Evolutionary conservation across 2,329 filamentous ascomycete genomes (phyloP).

Genomic region (Allantophomopsis cytisporea): DNA sequence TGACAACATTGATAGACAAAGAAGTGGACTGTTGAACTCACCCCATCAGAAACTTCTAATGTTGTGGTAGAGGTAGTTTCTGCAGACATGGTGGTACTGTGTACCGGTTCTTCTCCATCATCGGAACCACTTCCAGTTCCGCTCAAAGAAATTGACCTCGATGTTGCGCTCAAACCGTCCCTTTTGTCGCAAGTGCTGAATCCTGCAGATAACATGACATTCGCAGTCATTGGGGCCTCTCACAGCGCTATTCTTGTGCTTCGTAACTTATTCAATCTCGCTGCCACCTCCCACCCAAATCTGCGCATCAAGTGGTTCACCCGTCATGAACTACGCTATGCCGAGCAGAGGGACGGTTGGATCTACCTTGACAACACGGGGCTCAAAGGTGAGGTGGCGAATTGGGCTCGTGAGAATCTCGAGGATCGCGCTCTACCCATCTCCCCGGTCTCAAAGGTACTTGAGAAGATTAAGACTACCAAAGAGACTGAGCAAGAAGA

Average conservation of each 20-base stretch:
- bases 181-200: conserved; percentile 27
- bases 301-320: conserved; percentile 49
- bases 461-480: conserved; percentile 14
- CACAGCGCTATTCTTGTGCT: conserved; percentile 50
- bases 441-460: conserved; percentile 12
- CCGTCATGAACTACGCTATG: conserved; percentile 45
- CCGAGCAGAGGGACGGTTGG: conserved; percentile 47
- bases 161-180: conserved; percentile 39
- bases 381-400: conserved; percentile 45
- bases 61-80: conserved; percentile 3
- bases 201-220: conserved; percentile 21
- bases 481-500: conserved; percentile 24
- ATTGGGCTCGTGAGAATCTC: conserved; percentile 43
- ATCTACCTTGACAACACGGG: conserved; percentile 53
- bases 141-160: conserved; percentile 34
- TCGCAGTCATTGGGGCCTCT: conserved; percentile 47
- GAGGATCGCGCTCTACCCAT: conserved; percentile 32
- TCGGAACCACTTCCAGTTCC: conserved; percentile 23
- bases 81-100: conserved; percentile 4
- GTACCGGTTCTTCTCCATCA: neutral
- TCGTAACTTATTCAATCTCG: conserved; percentile 42
- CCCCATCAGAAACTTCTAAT: no score
- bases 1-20: conserved; percentile 5
- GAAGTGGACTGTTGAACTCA: conserved; percentile 19
- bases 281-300: conserved; percentile 32